These are phyloP conservation scores for Skeletonema costatum DNA, from an alignment of 108 stramenopile species.

Conservation along the genomic window DNA sequence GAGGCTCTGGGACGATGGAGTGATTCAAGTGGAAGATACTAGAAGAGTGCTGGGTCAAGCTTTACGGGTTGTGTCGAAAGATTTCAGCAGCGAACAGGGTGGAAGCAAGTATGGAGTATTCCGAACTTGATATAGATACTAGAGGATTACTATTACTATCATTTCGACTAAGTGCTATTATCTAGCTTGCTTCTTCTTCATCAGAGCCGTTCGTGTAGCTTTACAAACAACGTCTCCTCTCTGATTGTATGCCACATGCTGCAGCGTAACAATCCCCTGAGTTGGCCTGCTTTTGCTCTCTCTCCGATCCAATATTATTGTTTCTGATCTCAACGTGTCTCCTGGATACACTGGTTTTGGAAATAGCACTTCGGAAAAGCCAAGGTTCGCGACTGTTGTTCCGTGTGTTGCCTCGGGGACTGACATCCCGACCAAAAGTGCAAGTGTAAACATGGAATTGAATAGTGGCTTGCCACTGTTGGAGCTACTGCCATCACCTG, in stretches of 20 bases:
- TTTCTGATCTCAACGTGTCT: constrained; percentile 47
- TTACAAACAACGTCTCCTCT: constrained; percentile 46
- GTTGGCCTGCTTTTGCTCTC: constrained; percentile 48
- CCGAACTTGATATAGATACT: constrained; percentile 28
- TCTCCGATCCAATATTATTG: constrained; percentile 39
- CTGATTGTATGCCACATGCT: constrained; percentile 51
- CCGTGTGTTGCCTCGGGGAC: constrained; percentile 51
- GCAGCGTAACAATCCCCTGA: constrained; percentile 47
- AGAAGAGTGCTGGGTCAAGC: constrained; percentile 86
- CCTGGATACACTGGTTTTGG: constrained; percentile 54
- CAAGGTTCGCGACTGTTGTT: constrained; percentile 52
- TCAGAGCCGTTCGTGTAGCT: constrained; percentile 47
- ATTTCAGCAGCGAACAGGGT: constrained; percentile 5
- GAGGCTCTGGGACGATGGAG: constrained; percentile 97
- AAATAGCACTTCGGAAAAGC: constrained; percentile 51
- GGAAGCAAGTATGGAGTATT: constrained; percentile 53
- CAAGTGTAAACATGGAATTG: constrained; percentile 57
- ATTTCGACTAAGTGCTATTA: background rate
- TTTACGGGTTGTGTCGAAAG: constrained; percentile 73
- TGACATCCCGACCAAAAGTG: constrained; percentile 48
- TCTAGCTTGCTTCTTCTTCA: constrained; percentile 35
- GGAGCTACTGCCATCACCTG: background rate
- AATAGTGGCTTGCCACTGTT: constrained; percentile 42
- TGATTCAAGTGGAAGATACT: constrained; percentile 94
- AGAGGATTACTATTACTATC: background rate